Conservation (phyloP, 352 stramenopile species). For the Albugo candida region DNA sequence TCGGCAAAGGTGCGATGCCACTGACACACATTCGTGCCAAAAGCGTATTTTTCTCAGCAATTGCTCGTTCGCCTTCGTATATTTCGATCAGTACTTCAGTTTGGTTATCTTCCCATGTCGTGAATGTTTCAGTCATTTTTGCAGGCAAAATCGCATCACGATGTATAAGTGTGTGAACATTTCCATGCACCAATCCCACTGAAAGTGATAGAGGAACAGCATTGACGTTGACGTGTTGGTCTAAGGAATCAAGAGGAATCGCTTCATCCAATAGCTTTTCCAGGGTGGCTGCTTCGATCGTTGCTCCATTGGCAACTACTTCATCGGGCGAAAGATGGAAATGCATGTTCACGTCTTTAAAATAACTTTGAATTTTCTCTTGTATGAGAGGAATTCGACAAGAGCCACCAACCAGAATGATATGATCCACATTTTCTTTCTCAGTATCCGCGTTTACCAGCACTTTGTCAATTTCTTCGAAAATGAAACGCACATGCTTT, state of each 20-base stretch:
- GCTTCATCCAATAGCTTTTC: conserved; percentile 12
- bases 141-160: conserved; percentile 81
- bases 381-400: conserved; percentile 94
- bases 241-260: conserved; percentile 23
- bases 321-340: conserved; percentile 80
- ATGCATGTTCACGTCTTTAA: conserved; percentile 65
- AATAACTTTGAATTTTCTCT: conserved; percentile 60
- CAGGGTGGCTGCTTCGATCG: conserved; percentile 22
- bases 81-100: conserved; percentile 82
- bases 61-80: conserved; percentile 90
- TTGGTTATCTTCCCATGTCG: conserved; percentile 84
- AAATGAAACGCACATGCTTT: conserved; percentile 84
- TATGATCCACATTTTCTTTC: conserved; percentile 84
- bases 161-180: conserved; percentile 82
- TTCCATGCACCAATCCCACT: conserved; percentile 80
- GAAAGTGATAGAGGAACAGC: conserved; percentile 86
- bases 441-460: conserved; percentile 54
- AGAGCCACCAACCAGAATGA: conserved; percentile 93
- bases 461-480: conserved; percentile 80
- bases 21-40: conserved; percentile 81
- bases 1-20: conserved; percentile 75
- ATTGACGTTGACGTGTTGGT: conserved; percentile 53
- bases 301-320: conserved; percentile 80
- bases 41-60: conserved; percentile 93
- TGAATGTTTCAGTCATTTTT: conserved; percentile 67